Evolutionary conservation across 371 early-diverging fungal species (phyloP), one percentile per base, ranked within the genome.

Genomic region (Haplosporangium sp.): DNA sequence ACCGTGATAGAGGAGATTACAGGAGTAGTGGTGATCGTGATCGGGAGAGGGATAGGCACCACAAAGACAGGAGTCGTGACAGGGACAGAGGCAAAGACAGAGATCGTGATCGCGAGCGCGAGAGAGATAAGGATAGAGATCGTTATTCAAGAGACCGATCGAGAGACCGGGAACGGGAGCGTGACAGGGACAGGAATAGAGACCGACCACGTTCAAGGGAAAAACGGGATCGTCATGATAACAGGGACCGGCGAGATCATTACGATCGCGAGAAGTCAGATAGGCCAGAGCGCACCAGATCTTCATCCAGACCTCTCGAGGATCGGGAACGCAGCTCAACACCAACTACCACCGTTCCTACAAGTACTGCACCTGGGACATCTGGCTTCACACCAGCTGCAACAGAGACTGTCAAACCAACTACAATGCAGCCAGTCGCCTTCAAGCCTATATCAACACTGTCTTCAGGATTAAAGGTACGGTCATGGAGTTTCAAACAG

Each of bases 261-360:
- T 55, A 52, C 6, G 43, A 55, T 16, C 58, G 58, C 18, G 59
- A 67, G 10, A 47, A 48, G 13, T 21, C 56, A 16, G 80, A 73
- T 1, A 50, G 52, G 6, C 38, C 60, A 16, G 29, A 29, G 29
- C 29, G 29, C 29, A 29, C 29, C 29, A 59, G 73, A 13, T 69
- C 80, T 0, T 53, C 65, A 1, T 72, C 80, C 0, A 46, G 62
- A 46, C 55, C 69, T 3, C n/a, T 64, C 13, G 80, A 79, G 0
- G 66, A 67, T 23, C 64, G 61, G 38, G 72, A 73, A 46, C 45
- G 69, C 23, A 73, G 70, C 52, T 62, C 70, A 6, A 66, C 71
- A 9, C 67, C 70, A 2, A 59, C 63, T 6, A 29, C 51, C 18
- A 16, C 60, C 7, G 46, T 10, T 36, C 40, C 51, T 0, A 23